Evolutionary conservation across 495 filamentous ascomycete genomes (phyloP), one percentile per base, ranked within the genome.

Genomic region (Talaromyces nanjingensis): DNA sequence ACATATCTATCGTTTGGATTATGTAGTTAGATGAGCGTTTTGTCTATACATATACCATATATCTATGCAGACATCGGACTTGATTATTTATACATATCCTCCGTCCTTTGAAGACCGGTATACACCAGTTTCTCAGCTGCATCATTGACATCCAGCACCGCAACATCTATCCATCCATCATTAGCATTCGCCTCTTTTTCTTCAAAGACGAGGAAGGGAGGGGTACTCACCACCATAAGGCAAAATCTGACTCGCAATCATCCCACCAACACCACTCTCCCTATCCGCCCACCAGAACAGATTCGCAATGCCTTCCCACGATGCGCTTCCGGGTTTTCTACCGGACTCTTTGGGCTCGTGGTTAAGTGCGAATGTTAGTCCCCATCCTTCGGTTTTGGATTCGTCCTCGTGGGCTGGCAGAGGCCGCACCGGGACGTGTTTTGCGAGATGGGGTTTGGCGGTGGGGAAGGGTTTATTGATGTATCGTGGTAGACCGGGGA

Each of bases 261-360:
- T 80, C 7, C 84, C 85, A 8, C 74, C 86, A 60, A 88, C 73
- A 4, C 85, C 85, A 58, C 77, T 81, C 67, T 83, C 82, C 4
- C 81, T 73, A 72, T 88, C 86, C 45, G 71, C 74, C 81, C 81
- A 88, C 85, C 85, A 88, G 66, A 77, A 87, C 52, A 83, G 57
- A 70, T 89, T 87, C 29, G 83, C 68, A 59, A 88, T 63, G 0
- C 87, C 87, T n/a, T 81, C 79, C 85, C 86, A 88, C 60, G 70
- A 77, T 0, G 64, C 84, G 5, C 83, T 83, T 29, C 73, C 72
- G 4, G 58, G 65, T 1, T 77, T 79, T 60, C 85, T 69, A 0
- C 84, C 86, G 3, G 85, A 86, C 11, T 66, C 65, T 4, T 71
- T 69, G 16, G 65, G 59, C 0, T 66, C 57, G 25, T 71, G 45